Base-by-base conservation (phyloP, 2,329 filamentous ascomycete species). In the Exserohilum rostratum region DNA sequence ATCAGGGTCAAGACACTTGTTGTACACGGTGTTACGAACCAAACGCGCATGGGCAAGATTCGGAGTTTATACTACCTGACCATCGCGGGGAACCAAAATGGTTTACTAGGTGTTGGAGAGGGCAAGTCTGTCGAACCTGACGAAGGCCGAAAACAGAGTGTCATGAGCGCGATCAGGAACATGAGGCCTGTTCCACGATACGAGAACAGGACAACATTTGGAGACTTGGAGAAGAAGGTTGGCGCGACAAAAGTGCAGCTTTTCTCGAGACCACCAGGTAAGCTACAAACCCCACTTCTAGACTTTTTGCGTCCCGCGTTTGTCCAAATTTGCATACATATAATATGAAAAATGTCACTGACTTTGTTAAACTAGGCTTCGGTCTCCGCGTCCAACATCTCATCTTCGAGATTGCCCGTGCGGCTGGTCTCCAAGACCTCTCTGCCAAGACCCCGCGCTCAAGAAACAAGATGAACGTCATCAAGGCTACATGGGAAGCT, bases 1-100 rank as follows among this genome's bases (percentile, higher is more conserved):
- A 76, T 96, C 55, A 81, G 84, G 53, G 79, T 85, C 61, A 96
- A 96, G 82, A 81, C 83, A 43, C 78, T 99, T 42, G 89, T 96
- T 42, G 71, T 72, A 4, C 90, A 93, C 69, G 77, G 78, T 35
- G 95, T 99, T 55, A 82, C 85, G 62, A 98, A 99, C 78, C 93
- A 98, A 83, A 98, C 95, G 18, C 90, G 93, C 80, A 86, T 99
- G 77, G 95, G 95, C 73, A 99, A 98, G 83, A 88, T 99, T 55
- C 83, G 84, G 64, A 90, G 88, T 75, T 68, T 83, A 35, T 96
- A 93, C 68, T 82, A 86, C 66, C 79, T 98, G 57, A 87, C 87
- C 35, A 87, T 97, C 64, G 93, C 92, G 5, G 95, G 95, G 47
- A 96, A 98, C 77, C 84, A 86, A 54, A 85, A 95, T 63, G 95